Conservation (phyloP, 1,284 basidiomycete species). For the Coniferiporia weirii region DNA sequence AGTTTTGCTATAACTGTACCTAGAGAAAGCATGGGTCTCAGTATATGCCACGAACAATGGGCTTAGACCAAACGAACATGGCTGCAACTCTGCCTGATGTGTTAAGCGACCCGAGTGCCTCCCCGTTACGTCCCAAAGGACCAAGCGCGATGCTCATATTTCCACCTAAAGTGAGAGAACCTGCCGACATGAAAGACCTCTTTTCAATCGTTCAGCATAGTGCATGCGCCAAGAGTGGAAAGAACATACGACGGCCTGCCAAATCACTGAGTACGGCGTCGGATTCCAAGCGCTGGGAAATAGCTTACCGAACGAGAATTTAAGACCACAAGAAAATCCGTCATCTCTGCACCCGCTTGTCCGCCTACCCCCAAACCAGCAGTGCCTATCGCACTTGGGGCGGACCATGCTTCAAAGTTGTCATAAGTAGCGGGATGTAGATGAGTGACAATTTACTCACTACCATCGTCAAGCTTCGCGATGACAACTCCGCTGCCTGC, state of each 20-base stretch:
- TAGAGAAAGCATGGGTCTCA: slow-evolving; percentile 25
- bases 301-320: slow-evolving; percentile 70
- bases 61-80: slow-evolving; percentile 51
- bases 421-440: neutral
- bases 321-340: slow-evolving; percentile 91
- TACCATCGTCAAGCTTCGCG: slow-evolving; percentile 76
- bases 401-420: slow-evolving; percentile 70
- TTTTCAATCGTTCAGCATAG: slow-evolving; percentile 35
- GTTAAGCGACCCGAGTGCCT: slow-evolving; percentile 85
- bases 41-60: slow-evolving; percentile 4
- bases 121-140: slow-evolving; percentile 91
- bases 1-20: slow-evolving; percentile 94
- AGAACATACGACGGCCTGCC: slow-evolving; percentile 55
- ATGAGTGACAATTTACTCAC: slow-evolving; percentile 42
- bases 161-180: slow-evolving; percentile 89
- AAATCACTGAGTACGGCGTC: slow-evolving; percentile 22
- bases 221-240: slow-evolving; percentile 2
- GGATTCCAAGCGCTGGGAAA: slow-evolving; percentile 7
- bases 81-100: slow-evolving; percentile 87
- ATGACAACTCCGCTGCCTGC: slow-evolving; percentile 93
- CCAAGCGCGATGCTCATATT: slow-evolving; percentile 91
- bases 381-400: slow-evolving; percentile 93
- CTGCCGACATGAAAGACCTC: slow-evolving; percentile 91
- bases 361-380: slow-evolving; percentile 89
- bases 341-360: slow-evolving; percentile 83